These are phyloP conservation scores for Coniella lustricola DNA, from an alignment of 2,329 filamentous ascomycete species.

Conservation along the genomic window DNA sequence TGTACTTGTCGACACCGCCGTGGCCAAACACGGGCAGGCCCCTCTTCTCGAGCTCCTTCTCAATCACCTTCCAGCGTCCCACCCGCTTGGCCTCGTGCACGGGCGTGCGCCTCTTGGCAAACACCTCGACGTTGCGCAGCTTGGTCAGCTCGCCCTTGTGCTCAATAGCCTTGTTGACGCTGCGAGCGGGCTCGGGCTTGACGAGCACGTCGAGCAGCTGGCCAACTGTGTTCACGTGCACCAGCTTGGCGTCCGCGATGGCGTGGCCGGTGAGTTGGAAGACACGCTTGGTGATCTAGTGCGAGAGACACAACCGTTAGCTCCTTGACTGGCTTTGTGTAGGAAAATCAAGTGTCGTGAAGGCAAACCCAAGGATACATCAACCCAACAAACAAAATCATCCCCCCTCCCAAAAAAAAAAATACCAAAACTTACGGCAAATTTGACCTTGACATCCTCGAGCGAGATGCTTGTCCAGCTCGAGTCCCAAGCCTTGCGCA, in stretches of 20 bases:
- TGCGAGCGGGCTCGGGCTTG: slow-evolving; percentile 48
- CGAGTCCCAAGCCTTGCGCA: slow-evolving; percentile 40
- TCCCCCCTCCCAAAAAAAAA: too few species aligned
- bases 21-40: slow-evolving; percentile 27
- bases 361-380: too few species aligned
- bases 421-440: slow-evolving; percentile 56
- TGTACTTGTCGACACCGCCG: slow-evolving; percentile 22
- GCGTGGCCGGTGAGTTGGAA: slow-evolving; percentile 73
- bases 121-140: slow-evolving; percentile 66
- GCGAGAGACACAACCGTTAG: neutral
- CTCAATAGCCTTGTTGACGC: slow-evolving; percentile 56
- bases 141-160: slow-evolving; percentile 37
- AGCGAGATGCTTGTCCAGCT: slow-evolving; percentile 55
- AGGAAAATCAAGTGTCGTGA: too few species aligned
- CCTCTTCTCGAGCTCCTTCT: slow-evolving; percentile 27
- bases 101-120: slow-evolving; percentile 56
- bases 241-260: slow-evolving; percentile 64
- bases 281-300: slow-evolving; percentile 73
- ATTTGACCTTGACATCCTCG: slow-evolving; percentile 55
- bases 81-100: slow-evolving; percentile 36
- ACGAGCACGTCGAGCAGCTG: slow-evolving; percentile 48
- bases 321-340: neutral
- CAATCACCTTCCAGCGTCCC: slow-evolving; percentile 33
- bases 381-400: too few species aligned
- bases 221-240: slow-evolving; percentile 45